phyloP scores from a whole-genome alignment of 2,329 filamentous ascomycete species.

The Cryphonectria parasitica region DNA sequence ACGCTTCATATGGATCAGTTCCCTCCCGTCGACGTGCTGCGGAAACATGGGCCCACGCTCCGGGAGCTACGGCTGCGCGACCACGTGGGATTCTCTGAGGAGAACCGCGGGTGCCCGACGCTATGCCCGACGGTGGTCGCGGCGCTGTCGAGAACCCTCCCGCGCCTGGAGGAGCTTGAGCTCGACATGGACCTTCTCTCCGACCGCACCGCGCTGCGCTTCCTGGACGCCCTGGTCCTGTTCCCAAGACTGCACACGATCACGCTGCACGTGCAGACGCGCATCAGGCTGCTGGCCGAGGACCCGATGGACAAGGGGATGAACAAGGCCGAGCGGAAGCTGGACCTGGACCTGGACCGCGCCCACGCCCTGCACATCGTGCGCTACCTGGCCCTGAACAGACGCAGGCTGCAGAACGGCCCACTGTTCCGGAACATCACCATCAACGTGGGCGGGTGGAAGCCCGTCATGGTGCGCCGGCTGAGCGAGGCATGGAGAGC shows the following conservation, averaged over 20 bases:
- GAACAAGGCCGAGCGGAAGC: slow-evolving; percentile 20
- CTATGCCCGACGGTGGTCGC: slow-evolving; percentile 41
- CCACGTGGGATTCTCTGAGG: slow-evolving; percentile 50
- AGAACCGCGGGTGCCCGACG: slow-evolving; percentile 47
- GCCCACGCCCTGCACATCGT: slow-evolving; percentile 43
- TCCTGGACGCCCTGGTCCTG: slow-evolving; percentile 44
- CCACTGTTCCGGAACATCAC: slow-evolving; percentile 45
- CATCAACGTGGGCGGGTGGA: slow-evolving; percentile 55
- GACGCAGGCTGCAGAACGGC: slow-evolving; percentile 2
- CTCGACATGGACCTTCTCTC: slow-evolving; percentile 50
- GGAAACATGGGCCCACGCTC: slow-evolving; percentile 44
- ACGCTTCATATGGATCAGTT: slow-evolving; percentile 48
- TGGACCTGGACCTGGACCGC: slow-evolving; percentile 46
- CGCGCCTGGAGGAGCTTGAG: slow-evolving; percentile 46
- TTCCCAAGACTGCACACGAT: slow-evolving; percentile 47
- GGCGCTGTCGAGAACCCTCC: slow-evolving; percentile 39
- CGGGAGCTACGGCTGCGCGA: slow-evolving; percentile 48
- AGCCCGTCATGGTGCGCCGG: slow-evolving; percentile 48
- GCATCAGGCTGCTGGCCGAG: slow-evolving; percentile 40
- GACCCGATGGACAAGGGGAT: neutral
- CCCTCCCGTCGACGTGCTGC: slow-evolving; percentile 44
- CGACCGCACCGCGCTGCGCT: slow-evolving; percentile 41
- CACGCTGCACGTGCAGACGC: slow-evolving; percentile 50
- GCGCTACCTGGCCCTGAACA: slow-evolving; percentile 39
- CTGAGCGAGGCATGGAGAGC: slow-evolving; percentile 46